Evolutionary conservation across 1,139 yeast genomes (phyloP), one percentile per base, ranked within the genome.

Genomic region (Taiozyma onychis): DNA sequence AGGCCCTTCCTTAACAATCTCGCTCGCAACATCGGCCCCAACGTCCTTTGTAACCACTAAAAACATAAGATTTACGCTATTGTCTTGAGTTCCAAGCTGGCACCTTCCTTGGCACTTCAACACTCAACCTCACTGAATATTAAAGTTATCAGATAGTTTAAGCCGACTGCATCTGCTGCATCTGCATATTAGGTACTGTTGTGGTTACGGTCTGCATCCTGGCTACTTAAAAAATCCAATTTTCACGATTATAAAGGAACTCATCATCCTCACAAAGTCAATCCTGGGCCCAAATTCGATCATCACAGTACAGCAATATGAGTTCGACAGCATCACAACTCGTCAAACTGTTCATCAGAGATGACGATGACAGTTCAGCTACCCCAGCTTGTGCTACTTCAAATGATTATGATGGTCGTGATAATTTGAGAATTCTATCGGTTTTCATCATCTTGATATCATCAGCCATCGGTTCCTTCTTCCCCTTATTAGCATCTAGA

Each of bases 391-490:
- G 70, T 52, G 50, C 55, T 0, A 32, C 53, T 4, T 51, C 51
- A 4, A 70, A 66, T 51, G 72, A 65, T 1, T 72, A 65, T 53
- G 59, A 71, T 49, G 76, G 75, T 2, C 51, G 63, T 16, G 64
- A 65, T 24, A 80, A 80, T 18, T 77, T 85, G n/a, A 72, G 91
- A 57, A 77, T 85, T 43, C 75, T 85, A 1, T 66, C 89, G 0
- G 70, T 85, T 0, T 84, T 84, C 63, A 85, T 83, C 48, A 76
- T 83, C 39, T 57, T 83, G 56, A 69, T 75, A 1, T 74, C 84
- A 1, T 80, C 88, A 0, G 74, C 73, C 0, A 61, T 83, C 46
- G 89, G 88, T 24, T 68, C 84, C 0, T 76, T 78, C 54, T 76
- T 83, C 65, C 89, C 89, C 5, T 63, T 84, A 6, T 60, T 83